A percentile compares a stretch with the other conserved stretches of the same genome.
Conservation (phyloP, 2,329 filamentous ascomycete genomes). For the Exophiala oligosperma region DNA sequence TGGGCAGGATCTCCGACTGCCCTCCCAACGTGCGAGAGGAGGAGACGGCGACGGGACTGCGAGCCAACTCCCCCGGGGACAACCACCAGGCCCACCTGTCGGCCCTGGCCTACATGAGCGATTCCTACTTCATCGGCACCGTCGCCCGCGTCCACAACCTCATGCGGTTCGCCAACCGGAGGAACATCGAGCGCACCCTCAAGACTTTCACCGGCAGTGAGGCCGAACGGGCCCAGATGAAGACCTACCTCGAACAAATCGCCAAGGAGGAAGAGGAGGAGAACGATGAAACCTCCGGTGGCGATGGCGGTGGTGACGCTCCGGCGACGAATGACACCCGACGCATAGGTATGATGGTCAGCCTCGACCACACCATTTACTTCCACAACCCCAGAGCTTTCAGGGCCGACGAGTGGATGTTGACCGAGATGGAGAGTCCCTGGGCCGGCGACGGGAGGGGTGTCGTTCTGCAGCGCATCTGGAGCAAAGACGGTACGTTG, state of each 20-base stretch:
- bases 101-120: slow-evolving; percentile 89
- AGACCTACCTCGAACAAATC: slow-evolving; percentile 42
- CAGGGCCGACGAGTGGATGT: slow-evolving; percentile 53
- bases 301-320: neutral
- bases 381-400: slow-evolving; percentile 52
- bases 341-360: slow-evolving; percentile 52
- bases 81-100: slow-evolving; percentile 52
- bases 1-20: slow-evolving; percentile 32
- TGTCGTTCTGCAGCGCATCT: slow-evolving; percentile 50
- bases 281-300: slow-evolving; percentile 32
- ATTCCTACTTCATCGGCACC: slow-evolving; percentile 91
- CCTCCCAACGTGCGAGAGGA: slow-evolving; percentile 27
- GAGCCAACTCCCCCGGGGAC: slow-evolving; percentile 21
- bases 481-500: slow-evolving; percentile 48
- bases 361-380: slow-evolving; percentile 52
- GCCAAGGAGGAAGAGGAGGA: slow-evolving; percentile 44
- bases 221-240: slow-evolving; percentile 42
- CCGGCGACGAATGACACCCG: slow-evolving; percentile 16
- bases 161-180: slow-evolving; percentile 66
- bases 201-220: slow-evolving; percentile 44
- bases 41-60: slow-evolving; percentile 15
- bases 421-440: slow-evolving; percentile 51
- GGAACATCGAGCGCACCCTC: slow-evolving; percentile 41
- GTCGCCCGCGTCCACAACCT: slow-evolving; percentile 77
- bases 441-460: slow-evolving; percentile 54